These are phyloP conservation scores for Reutealis trisperma DNA, from an alignment of 345 rosid genomes.

Conservation along the genomic window DNA sequence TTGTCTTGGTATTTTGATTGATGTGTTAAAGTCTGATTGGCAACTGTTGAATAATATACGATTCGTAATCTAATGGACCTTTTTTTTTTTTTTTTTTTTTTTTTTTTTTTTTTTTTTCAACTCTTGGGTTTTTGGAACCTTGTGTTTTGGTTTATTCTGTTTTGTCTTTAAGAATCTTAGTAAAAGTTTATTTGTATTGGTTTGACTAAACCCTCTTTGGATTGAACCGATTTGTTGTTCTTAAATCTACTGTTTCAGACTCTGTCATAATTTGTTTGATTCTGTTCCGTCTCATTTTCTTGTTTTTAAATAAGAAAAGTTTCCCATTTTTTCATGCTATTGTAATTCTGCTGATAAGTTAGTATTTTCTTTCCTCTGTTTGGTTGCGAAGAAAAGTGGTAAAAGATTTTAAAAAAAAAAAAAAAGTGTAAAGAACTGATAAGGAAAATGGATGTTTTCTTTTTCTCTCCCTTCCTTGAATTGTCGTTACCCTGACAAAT, in stretches of 20 bases:
- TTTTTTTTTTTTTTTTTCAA: too few relatives aligned
- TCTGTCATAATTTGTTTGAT: conserved; percentile 28
- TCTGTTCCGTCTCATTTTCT: conserved; percentile 17
- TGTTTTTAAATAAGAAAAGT: conserved; percentile 22
- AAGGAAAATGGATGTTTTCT: background rate
- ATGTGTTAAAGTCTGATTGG: conserved; percentile 25
- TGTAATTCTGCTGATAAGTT: conserved; percentile 24
- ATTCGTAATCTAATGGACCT: conserved; percentile 26
- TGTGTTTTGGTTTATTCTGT: conserved; percentile 64
- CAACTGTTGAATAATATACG: conserved; percentile 18
- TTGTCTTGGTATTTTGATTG: conserved; percentile 8
- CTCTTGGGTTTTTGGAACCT: conserved; percentile 54
- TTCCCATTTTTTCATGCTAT: conserved; percentile 11
- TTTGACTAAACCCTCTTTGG: conserved; percentile 38
- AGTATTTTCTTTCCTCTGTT: conserved; percentile 20
- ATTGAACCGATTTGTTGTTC: conserved; percentile 32
- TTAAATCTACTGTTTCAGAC: conserved; percentile 31
- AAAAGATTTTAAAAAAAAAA: background rate
- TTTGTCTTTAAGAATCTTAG: conserved; percentile 62
- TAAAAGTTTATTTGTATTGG: conserved; percentile 41
- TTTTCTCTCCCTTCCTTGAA: background rate
- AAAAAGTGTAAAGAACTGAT: conserved; percentile 1
- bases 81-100: too few relatives aligned
- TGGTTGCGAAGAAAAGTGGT: conserved; percentile 17
- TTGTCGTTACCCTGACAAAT: background rate